Percentiles rank a stretch among this genome's conserved stretches.
Evolutionary conservation across 768 basidiomycete genomes (phyloP).

Genomic region (Rhizopogon salebrosus): DNA sequence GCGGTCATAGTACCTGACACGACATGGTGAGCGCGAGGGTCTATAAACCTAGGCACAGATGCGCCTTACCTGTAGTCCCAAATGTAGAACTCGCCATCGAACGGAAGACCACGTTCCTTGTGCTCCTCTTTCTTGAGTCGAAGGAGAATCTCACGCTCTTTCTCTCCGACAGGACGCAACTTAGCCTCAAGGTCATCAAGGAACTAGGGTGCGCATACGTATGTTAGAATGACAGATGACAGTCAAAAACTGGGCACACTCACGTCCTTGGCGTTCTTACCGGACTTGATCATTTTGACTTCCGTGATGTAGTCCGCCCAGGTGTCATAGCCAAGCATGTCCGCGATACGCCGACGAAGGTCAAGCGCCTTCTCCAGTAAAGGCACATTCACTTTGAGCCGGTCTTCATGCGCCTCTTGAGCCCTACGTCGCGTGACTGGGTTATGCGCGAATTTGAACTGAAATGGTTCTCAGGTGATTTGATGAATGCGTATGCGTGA

Average conservation of each 20-base stretch:
- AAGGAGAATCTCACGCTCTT: constrained; percentile 64
- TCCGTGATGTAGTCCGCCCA: constrained; percentile 87
- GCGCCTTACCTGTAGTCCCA: constrained; percentile 83
- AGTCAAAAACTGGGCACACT: constrained; percentile 7
- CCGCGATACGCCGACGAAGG: constrained; percentile 66
- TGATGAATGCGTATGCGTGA: neutral
- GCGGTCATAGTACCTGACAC: constrained; percentile 26
- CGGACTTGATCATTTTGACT: constrained; percentile 79
- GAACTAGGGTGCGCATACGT: constrained; percentile 43
- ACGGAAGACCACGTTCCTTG: constrained; percentile 49
- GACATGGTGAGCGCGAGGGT: neutral
- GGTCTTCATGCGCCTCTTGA: constrained; percentile 61
- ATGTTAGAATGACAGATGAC: neutral
- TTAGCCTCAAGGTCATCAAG: constrained; percentile 70
- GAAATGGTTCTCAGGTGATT: neutral
- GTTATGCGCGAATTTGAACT: constrained; percentile 79
- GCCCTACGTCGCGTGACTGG: constrained; percentile 65
- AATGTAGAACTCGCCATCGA: constrained; percentile 70
- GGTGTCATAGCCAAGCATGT: constrained; percentile 64
- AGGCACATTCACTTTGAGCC: constrained; percentile 65
- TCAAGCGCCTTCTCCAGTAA: constrained; percentile 62
- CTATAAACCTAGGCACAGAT: neutral
- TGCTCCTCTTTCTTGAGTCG: constrained; percentile 75
- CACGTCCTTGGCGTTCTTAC: constrained; percentile 54
- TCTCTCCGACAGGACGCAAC: constrained; percentile 63